phyloP scores from a whole-genome alignment of 2,329 filamentous ascomycete species.

The Epichloe festucae region DNA sequence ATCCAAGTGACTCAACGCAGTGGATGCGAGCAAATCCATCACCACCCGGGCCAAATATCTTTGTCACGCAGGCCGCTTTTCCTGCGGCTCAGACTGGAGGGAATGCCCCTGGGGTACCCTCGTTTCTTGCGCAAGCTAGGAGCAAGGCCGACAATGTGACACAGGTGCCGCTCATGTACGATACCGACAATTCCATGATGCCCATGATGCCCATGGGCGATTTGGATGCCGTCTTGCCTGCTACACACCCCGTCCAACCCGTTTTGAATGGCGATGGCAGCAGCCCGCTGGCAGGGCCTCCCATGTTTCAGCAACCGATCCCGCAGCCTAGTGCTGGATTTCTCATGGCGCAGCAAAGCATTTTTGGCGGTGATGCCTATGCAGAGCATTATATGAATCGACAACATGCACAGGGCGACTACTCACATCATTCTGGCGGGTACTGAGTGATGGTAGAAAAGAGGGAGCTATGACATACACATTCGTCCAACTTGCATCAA shows the following conservation, averaged over 20 bases:
- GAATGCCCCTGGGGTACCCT: constrained; percentile 14
- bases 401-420: constrained; percentile 6
- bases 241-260: constrained; percentile 6
- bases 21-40: not conserved
- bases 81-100: constrained; percentile 5
- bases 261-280: constrained; percentile 3
- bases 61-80: not conserved
- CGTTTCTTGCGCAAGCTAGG: constrained; percentile 16
- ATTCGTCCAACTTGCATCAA: too few relatives aligned
- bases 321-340: constrained; percentile 8
- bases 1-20: not conserved
- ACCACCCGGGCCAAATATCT: not conserved
- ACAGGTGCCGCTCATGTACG: constrained; percentile 11
- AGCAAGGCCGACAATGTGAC: constrained; percentile 9
- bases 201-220: constrained; percentile 8
- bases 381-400: constrained; percentile 8
- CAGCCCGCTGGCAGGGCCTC: constrained; percentile 6
- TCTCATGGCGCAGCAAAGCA: constrained; percentile 11
- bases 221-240: constrained; percentile 9
- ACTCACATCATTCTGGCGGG: constrained; percentile 7
- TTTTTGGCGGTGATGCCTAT: constrained; percentile 11
- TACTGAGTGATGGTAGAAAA: not conserved
- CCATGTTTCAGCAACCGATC: constrained; percentile 12
- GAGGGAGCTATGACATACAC: not conserved
- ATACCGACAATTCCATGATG: constrained; percentile 11